Percentiles rank a stretch among this genome's conserved stretches.
phyloP scores from a whole-genome alignment of 176 grass and related monocot genomes.

The barley (Hordeum vulgare) region DNA sequence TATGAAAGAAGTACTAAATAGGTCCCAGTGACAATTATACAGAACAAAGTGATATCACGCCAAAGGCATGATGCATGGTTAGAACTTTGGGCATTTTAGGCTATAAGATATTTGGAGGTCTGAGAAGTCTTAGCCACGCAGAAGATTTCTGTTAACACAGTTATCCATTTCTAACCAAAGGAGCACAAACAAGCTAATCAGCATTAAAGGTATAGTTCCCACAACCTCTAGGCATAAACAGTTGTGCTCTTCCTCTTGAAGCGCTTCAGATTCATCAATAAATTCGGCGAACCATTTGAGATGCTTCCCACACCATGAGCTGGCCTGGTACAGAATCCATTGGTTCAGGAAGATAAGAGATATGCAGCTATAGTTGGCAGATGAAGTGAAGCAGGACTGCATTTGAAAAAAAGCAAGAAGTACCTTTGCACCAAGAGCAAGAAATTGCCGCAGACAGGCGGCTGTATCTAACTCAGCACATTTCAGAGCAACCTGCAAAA shows the following conservation, averaged over 20 bases:
- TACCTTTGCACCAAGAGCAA: slow-evolving; percentile 73
- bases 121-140: background rate
- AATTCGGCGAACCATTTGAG: slow-evolving; percentile 28
- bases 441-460: slow-evolving; percentile 40
- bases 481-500: slow-evolving; percentile 73
- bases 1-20: background rate
- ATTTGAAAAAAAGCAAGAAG: background rate
- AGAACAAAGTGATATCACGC: slow-evolving; percentile 4
- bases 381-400: background rate
- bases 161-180: background rate
- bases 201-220: background rate
- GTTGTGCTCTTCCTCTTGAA: slow-evolving; percentile 61
- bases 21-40: background rate
- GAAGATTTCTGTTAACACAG: background rate
- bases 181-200: slow-evolving; percentile 1
- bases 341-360: background rate
- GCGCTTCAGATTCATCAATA: slow-evolving; percentile 36
- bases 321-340: slow-evolving; percentile 46
- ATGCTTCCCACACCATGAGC: slow-evolving; percentile 72
- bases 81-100: slow-evolving; percentile 1
- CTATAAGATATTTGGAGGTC: slow-evolving; percentile 5
- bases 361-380: background rate
- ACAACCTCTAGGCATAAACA: slow-evolving; percentile 58
- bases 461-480: slow-evolving; percentile 38
- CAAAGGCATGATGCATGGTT: background rate